phyloP scores from a whole-genome alignment of 345 rosid genomes.

The Cochlearia excelsa region DNA sequence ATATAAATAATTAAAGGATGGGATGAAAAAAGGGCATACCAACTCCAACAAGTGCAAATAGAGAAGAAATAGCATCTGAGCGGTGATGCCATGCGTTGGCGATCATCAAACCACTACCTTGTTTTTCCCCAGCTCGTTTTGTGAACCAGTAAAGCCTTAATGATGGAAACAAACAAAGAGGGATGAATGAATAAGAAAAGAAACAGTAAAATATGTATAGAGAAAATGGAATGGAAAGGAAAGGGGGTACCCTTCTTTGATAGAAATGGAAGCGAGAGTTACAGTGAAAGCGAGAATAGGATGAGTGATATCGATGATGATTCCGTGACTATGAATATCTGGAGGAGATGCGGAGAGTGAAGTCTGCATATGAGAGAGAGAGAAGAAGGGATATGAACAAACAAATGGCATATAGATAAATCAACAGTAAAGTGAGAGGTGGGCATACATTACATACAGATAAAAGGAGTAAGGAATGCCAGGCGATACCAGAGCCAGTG shows the following conservation, averaged over 20 bases:
- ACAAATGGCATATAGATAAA: background rate
- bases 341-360: slow-evolving; percentile 53
- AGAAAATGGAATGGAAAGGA: background rate
- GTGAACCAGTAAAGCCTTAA: slow-evolving; percentile 88
- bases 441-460: slow-evolving; percentile 36
- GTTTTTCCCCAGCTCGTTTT: slow-evolving; percentile 81
- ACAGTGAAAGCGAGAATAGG: slow-evolving; percentile 75
- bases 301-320: slow-evolving; percentile 58
- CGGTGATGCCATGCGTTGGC: slow-evolving; percentile 99
- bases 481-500: slow-evolving; percentile 83
- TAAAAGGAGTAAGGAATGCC: slow-evolving; percentile 77
- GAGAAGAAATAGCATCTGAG: slow-evolving; percentile 86
- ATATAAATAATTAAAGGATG: too few relatives aligned
- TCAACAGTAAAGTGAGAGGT: too few relatives aligned
- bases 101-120: slow-evolving; percentile 89
- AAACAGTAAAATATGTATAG: background rate
- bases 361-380: slow-evolving; percentile 39
- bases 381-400: background rate
- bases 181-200: slow-evolving; percentile 15
- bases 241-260: slow-evolving; percentile 69
- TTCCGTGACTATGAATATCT: slow-evolving; percentile 51
- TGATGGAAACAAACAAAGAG: background rate
- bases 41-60: slow-evolving; percentile 87
- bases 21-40: slow-evolving; percentile 44
- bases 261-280: slow-evolving; percentile 71